A percentile compares a stretch with the other conserved stretches of the same genome.
Evolutionary conservation across 2,329 filamentous ascomycete genomes (phyloP).

Genomic region (Pseudomassariella vexata): DNA sequence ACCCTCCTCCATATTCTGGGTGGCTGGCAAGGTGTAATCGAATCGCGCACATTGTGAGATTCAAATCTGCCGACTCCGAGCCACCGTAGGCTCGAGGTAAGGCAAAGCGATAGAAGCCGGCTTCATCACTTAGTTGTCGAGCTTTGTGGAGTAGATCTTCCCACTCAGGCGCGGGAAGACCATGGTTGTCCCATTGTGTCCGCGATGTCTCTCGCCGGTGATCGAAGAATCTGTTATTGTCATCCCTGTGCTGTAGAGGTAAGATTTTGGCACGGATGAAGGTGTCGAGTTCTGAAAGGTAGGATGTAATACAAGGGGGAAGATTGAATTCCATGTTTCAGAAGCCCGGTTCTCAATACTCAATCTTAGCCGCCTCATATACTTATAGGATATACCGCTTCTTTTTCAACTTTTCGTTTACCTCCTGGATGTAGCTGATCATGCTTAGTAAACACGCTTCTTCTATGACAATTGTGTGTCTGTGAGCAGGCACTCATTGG

Average conservation of each 20-base stretch:
- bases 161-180: conserved; percentile 54
- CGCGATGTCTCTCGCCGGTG: conserved; percentile 56
- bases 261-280: conserved; percentile 47
- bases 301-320: too few species aligned
- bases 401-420: too few species aligned
- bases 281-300: conserved; percentile 46
- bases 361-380: too few species aligned
- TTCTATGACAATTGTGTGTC: too few species aligned
- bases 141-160: conserved; percentile 46
- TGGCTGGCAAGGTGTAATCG: conserved; percentile 54
- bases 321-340: too few species aligned
- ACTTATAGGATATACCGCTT: too few species aligned
- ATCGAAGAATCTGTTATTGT: conserved; percentile 62
- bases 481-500: too few species aligned
- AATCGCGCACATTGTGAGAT: conserved; percentile 60
- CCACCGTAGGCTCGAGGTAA: conserved; percentile 38
- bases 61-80: conserved; percentile 36
- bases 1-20: conserved; percentile 34
- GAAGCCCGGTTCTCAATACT: too few species aligned
- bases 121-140: conserved; percentile 46
- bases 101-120: conserved; percentile 55
- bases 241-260: conserved; percentile 47
- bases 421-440: too few species aligned
- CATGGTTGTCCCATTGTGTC: conserved; percentile 53
- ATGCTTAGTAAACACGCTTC: too few species aligned